Evolutionary conservation across 441 rosid species (phyloP), one percentile per base, ranked within the genome.

Genomic region (Erodium moschatum): DNA sequence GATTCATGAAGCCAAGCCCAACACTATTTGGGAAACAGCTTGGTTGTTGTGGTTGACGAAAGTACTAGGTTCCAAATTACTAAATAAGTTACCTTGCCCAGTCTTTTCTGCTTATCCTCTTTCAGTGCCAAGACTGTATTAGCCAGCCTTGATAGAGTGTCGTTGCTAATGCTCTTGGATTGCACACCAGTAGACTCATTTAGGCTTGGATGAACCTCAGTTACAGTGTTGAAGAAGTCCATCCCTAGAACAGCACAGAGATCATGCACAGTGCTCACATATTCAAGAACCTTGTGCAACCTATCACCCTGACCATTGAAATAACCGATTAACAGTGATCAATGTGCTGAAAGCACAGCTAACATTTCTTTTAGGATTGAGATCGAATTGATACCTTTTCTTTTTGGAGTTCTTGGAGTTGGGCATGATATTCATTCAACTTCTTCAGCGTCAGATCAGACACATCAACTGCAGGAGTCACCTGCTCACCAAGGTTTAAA

Each of bases 201-300:
- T 72, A 94, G 84, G 87, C 97, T 94, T 1, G 99, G 97, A 84
- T 94, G 99, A 81, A 91, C 99, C 79, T 87, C 96, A 8, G 89
- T 86, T 68, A 94, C 87, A 1, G 94, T 87, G 27, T 84, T 81
- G 65, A 91, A 75, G 82, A 94, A 91, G 78, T 94, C 97, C 91
- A 94, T 81, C 66, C 94, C 97, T 48, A 94, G 94, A 58, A 91
- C 97, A 12, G 89, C 90, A 76, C 97, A 94, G 31, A 94, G 90
- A 83, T 89, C 93, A 75, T 91, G 99, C 75, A 91, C 97, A 19
- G 86, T 87, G 77, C 97, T 84, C 67, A 91, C 99, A 64, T 87
- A 85, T 70, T 91, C 99, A 63, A 85, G 91, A 70, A 94, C 99
- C 80, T 85, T 89, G 67, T 80, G 94, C 78, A 94, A 73, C 85